Base-by-base conservation (phyloP, 2,329 filamentous ascomycete species). In the Claviceps humidiphila region DNA sequence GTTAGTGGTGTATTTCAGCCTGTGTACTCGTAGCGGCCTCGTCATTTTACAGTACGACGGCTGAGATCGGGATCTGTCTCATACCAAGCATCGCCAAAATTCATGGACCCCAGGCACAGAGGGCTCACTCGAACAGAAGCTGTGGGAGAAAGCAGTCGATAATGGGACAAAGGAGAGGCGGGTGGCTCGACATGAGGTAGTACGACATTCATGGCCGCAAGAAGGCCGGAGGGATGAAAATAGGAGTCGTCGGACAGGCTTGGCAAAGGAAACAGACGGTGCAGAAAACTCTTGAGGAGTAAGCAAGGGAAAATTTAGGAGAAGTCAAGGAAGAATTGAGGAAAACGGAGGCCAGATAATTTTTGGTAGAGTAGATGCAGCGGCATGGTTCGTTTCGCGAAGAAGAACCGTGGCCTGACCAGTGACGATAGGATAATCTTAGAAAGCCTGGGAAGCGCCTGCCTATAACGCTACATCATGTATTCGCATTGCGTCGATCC, bases 41-140 rank as follows among this genome's bases (percentile, higher is more conserved):
- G 11, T 42, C n/a, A 11, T 16, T 7, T 14, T 17, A 20, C 14
- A 17, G n/a, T 11, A 5, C 14, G 5, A 17, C 1, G 11, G 40
- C 7, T 11, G 24, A 24, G 5, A n/a, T 11, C 6, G 20, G 17
- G 49, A 40, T 13, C 5, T 24, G 11, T 17, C 37, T 41, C 48
- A 64, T 58, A 64, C 71, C 74, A 82, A 38, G 72, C 68, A 52
- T 78, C 67, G 45, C 82, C 82, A 66, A 85, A 80, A 64, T 76
- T 81, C 80, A 84, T 84, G 50, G 71, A 71, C 11, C 82, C 84
- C 2, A 88, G 73, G 44, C 76, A 80, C 0, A 87, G 64, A 4
- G 83, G 83, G 56, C 79, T 83, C n/a, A 87, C 82, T 37, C 81
- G 73, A 22, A 87, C 72, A 0, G 76, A 74, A 2, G 85, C 84